Evolutionary conservation across 1,284 basidiomycete species (phyloP).

Genomic region (Abortiporus biennis): DNA sequence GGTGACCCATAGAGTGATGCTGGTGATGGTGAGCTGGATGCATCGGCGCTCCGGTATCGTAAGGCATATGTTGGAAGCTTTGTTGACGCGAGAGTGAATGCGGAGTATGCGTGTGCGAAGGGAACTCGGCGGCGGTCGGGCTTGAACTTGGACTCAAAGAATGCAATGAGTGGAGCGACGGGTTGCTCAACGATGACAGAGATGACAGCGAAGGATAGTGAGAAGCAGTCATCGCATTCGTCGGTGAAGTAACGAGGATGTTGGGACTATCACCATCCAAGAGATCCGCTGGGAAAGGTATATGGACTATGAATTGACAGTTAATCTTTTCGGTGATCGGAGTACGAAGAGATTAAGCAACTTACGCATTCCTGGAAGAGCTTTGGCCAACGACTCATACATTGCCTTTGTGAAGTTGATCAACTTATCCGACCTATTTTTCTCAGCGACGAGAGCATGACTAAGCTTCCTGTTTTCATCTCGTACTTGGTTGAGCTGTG

Average conservation of each 20-base stretch:
- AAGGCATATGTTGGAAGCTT: constrained; percentile 48
- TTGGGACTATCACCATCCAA: constrained; percentile 55
- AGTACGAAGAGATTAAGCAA: constrained; percentile 29
- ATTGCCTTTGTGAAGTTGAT: constrained; percentile 36
- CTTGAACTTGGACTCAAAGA: constrained; percentile 53
- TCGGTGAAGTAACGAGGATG: constrained; percentile 67
- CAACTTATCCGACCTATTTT: constrained; percentile 33
- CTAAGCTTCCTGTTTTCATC: constrained; percentile 61
- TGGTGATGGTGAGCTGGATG: constrained; percentile 14
- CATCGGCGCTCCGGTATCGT: constrained; percentile 18
- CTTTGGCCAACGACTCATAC: constrained; percentile 52
- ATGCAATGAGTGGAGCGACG: constrained; percentile 30
- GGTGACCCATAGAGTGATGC: constrained; percentile 15
- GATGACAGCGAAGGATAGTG: constrained; percentile 22
- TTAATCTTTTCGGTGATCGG: too few relatives aligned
- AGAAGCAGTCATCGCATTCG: constrained; percentile 29
- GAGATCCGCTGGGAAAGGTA: constrained; percentile 58
- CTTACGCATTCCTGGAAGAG: constrained; percentile 45
- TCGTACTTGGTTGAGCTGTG: constrained; percentile 59
- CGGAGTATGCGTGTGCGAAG: constrained; percentile 32
- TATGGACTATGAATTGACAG: too few relatives aligned
- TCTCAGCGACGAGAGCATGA: constrained; percentile 46
- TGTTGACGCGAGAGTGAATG: constrained; percentile 49
- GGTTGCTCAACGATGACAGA: constrained; percentile 20
- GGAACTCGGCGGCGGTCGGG: constrained; percentile 59